Percentiles rank a stretch among this genome's conserved stretches.
These are phyloP conservation scores for Fusarium hainanense DNA, from an alignment of 2,329 filamentous ascomycete genomes.

Conservation along the genomic window DNA sequence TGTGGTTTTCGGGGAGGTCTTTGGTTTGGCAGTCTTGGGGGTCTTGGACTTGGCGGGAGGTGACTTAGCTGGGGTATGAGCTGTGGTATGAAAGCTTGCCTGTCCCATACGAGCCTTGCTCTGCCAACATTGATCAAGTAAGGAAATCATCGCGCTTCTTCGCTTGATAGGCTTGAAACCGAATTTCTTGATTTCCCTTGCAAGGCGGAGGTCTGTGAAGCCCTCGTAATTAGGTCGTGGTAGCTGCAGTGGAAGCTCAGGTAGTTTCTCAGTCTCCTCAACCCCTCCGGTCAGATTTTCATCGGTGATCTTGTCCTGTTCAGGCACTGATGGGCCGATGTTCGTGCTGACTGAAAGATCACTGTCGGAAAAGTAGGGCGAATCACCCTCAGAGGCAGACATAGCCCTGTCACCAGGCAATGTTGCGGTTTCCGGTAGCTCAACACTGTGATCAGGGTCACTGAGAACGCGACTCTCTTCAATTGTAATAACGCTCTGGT, in stretches of 20 bases:
- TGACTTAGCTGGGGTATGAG: conserved; percentile 35
- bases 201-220: conserved; percentile 71
- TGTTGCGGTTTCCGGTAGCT: conserved; percentile 42
- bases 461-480: conserved; percentile 1
- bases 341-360: conserved; percentile 36
- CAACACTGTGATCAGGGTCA: conserved; percentile 36
- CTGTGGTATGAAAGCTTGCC: conserved; percentile 31
- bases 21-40: conserved; percentile 35
- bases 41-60: conserved; percentile 23
- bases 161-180: conserved; percentile 79
- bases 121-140: conserved; percentile 78
- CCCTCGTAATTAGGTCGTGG: conserved; percentile 67
- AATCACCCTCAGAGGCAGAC: conserved; percentile 7
- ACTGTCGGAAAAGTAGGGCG: conserved; percentile 37
- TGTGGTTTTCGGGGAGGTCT: conserved; percentile 6
- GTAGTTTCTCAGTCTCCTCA: neutral
- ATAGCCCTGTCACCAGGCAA: conserved; percentile 9
- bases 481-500: neutral
- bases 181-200: conserved; percentile 70
- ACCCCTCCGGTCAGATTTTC: neutral
- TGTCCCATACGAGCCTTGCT: conserved; percentile 58
- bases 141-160: conserved; percentile 74
- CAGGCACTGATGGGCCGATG: neutral
- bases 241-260: neutral
- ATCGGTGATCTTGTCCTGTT: neutral